A percentile compares a stretch with the other conserved stretches of the same genome.
Evolutionary conservation across 1,284 basidiomycete species (phyloP).

Genomic region (Puccinia horiana): DNA sequence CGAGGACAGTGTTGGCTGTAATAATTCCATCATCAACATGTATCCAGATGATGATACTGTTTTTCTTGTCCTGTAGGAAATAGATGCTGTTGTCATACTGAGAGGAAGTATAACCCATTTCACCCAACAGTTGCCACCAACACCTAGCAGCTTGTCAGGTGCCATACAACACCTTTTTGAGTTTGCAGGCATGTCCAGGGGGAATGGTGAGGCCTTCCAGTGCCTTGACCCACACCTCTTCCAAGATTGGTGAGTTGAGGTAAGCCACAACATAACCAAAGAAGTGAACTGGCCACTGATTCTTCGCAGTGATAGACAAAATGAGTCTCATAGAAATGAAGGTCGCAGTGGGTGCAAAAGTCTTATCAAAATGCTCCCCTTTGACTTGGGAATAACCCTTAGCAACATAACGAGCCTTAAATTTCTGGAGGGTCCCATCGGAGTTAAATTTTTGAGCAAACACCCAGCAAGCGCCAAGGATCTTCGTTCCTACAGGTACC

Average conservation of each 20-base stretch:
- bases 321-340: slow-evolving; percentile 4
- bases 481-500: not conserved
- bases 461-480: slow-evolving; percentile 1
- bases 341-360: not conserved
- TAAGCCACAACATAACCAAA: slow-evolving; percentile 13
- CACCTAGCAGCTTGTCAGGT: slow-evolving; percentile 7
- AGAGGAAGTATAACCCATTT: not conserved
- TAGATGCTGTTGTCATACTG: not conserved
- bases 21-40: slow-evolving; percentile 18
- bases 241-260: not conserved
- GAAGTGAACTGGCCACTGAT: slow-evolving; percentile 19
- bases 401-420: slow-evolving; percentile 8
- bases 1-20: not conserved
- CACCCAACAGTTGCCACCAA: slow-evolving; percentile 10
- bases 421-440: not conserved
- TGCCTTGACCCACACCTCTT: slow-evolving; percentile 3
- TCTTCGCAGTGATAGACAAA: not conserved
- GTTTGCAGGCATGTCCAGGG: not conserved
- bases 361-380: not conserved
- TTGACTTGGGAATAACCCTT: not conserved
- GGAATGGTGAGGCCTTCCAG: not conserved
- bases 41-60: not conserved
- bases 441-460: slow-evolving; percentile 8
- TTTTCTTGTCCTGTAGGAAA: not conserved
- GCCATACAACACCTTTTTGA: slow-evolving; percentile 27